A percentile compares a stretch with the other conserved stretches of the same genome.
Conservation (phyloP, 345 rosid species). For the Salix brachista region DNA sequence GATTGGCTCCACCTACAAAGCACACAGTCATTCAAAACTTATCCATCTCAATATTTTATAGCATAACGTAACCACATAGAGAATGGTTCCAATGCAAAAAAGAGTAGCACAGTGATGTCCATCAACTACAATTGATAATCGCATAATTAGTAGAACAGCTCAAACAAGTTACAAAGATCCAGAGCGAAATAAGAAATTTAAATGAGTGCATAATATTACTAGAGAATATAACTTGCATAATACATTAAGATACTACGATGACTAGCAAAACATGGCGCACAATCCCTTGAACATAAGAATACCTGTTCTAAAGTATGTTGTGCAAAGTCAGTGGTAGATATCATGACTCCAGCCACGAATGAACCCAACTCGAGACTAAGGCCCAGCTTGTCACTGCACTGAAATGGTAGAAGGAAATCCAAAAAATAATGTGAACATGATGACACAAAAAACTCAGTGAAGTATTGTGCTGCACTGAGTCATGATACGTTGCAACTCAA, state of each 20-base stretch:
- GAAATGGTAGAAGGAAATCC: constrained; percentile 41
- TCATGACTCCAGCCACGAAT: constrained; percentile 97
- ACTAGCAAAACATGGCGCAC: not conserved
- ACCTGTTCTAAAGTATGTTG: constrained; percentile 99
- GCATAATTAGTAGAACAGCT: not conserved
- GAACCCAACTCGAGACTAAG: constrained; percentile 99
- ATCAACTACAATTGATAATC: not conserved
- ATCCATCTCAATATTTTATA: not conserved
- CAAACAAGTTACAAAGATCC: not conserved
- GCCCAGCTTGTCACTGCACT: constrained; percentile 99
- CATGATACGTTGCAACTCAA: not conserved
- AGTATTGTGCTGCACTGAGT: not conserved
- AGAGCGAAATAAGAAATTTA: not conserved
- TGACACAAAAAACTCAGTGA: not conserved
- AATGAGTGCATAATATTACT: not conserved
- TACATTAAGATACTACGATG: not conserved
- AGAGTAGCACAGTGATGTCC: not conserved
- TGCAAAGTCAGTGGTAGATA: constrained; percentile 92
- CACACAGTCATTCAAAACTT: not conserved
- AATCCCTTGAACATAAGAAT: constrained; percentile 6
- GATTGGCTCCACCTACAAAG: constrained; percentile 87
- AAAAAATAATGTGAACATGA: not conserved
- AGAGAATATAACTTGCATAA: not conserved
- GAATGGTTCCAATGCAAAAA: not conserved
- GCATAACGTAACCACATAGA: not conserved